Evolutionary conservation across 108 stramenopile species (phyloP).

Genomic region (Conticribra weissflogii): DNA sequence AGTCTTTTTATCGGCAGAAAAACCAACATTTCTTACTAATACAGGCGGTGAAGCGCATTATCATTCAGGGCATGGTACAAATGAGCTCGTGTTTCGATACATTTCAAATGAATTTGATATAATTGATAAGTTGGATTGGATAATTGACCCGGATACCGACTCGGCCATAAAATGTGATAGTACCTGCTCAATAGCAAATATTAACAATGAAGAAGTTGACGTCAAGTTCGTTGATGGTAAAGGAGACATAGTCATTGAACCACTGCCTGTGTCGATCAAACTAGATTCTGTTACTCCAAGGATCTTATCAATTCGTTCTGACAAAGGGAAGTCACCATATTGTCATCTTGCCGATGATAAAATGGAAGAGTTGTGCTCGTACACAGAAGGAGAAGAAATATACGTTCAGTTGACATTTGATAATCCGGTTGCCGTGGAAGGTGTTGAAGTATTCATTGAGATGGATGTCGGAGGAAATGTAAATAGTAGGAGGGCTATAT

Average conservation of each 20-base stretch:
- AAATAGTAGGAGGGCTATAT: conserved; percentile 9
- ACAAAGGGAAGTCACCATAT: conserved; percentile 43
- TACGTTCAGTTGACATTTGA: conserved; percentile 27
- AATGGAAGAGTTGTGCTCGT: conserved; percentile 21
- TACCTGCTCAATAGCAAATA: conserved; percentile 25
- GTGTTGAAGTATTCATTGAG: conserved; percentile 17
- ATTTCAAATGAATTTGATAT: conserved; percentile 13
- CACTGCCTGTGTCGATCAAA: conserved; percentile 11
- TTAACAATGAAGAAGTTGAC: conserved; percentile 23
- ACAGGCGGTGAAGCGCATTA: conserved; percentile 23
- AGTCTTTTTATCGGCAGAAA: conserved; percentile 25
- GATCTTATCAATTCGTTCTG: conserved; percentile 26
- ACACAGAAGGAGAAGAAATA: conserved; percentile 53
- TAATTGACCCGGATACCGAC: conserved; percentile 19
- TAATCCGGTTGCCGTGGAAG: conserved; percentile 19
- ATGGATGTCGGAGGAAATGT: conserved; percentile 23
- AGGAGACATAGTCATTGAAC: conserved; percentile 7
- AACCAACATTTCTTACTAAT: conserved; percentile 20
- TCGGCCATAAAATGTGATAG: conserved; percentile 26
- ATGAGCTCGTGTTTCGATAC: conserved; percentile 26
- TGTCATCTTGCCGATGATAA: conserved; percentile 10
- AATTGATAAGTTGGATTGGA: conserved; percentile 24
- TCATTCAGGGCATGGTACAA: conserved; percentile 18
- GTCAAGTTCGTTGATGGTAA: conserved; percentile 13
- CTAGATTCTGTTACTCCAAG: conserved; percentile 34